Evolutionary conservation across 495 filamentous ascomycete genomes (phyloP), one percentile per base, ranked within the genome.

Genomic region (Amphirosellinia nigrospora): DNA sequence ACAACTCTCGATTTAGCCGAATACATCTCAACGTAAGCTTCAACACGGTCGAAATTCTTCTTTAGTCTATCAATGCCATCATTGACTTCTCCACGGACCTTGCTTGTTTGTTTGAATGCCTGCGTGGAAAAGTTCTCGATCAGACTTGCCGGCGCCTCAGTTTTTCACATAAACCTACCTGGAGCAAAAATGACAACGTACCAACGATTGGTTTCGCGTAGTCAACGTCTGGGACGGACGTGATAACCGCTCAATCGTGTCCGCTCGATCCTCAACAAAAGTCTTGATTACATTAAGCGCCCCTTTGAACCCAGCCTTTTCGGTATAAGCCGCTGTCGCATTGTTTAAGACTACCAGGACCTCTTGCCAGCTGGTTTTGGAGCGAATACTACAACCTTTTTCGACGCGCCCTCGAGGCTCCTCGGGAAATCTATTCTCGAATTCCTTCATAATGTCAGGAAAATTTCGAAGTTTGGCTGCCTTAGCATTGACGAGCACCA

Each of bases 91-190:
- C 23, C 16, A 5, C 58, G 58, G 5, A 61, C 36, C n/a, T 41
- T 41, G 11, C 58, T 61, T 23, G 58, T 61, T 61, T 61, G 58
- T 61, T 61, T 61, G 21, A 61, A 61, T 41, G 58, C 58, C 58
- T 61, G 34, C n/a, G 0, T 30, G 0, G 4, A 38, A 11, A n/a
- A 4, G 36, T 59, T 9, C 21, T n/a, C 4, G 36, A 26, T 23
- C 36, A 43, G 36, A 3, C 0, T 61, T 11, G 3, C n/a, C 8
- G 7, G 16, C n/a, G 36, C n/a, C 32, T 16, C 32, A 8, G 16
- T 36, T 6, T 19, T 9, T 32, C 1, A 58, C 13, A 41, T 26
- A n/a, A 4, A 61, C 36, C 16, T 41, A 61, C 58, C 36, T 38
- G n/a, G 13, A 61, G 58, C 6, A 61, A 7, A n/a, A 61, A 61